Conservation (phyloP, 2,329 filamentous ascomycete genomes). For the Colletotrichum lupini region DNA sequence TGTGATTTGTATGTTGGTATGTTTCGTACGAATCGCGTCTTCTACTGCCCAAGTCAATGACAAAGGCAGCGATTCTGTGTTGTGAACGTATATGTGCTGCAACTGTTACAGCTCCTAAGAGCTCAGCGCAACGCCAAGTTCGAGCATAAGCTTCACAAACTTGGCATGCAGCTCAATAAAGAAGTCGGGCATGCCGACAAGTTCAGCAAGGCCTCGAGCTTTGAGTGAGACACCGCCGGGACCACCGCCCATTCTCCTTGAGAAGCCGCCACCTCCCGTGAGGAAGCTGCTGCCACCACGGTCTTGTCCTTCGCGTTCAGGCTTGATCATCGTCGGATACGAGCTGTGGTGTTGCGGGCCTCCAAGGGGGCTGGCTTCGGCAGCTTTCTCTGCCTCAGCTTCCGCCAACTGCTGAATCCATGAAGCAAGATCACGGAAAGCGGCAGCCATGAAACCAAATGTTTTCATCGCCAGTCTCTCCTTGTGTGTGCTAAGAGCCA, state of each 20-base stretch:
- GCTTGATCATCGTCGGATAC: slow-evolving; percentile 3
- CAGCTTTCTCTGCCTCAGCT: slow-evolving; percentile 67
- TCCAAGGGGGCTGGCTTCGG: slow-evolving; percentile 54
- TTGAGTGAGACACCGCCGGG: slow-evolving; percentile 67
- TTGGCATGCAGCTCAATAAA: slow-evolving; percentile 74
- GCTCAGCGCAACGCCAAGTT: slow-evolving; percentile 66
- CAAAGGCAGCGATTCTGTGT: neutral
- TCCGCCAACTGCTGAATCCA: slow-evolving; percentile 76
- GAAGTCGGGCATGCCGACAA: slow-evolving; percentile 74
- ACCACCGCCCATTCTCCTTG: slow-evolving; percentile 67
- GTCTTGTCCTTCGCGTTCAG: slow-evolving; percentile 39
- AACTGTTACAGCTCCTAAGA: slow-evolving; percentile 46
- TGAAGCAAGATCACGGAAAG: slow-evolving; percentile 71
- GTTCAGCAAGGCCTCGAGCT: slow-evolving; percentile 71
- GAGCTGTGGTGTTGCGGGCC: slow-evolving; percentile 53
- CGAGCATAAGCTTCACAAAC: slow-evolving; percentile 72
- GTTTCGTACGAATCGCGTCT: neutral
- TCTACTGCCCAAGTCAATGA: neutral
- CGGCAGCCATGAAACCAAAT: slow-evolving; percentile 70
- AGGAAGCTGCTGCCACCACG: slow-evolving; percentile 66
- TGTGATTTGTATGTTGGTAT: neutral
- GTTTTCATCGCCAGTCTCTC: slow-evolving; percentile 74
- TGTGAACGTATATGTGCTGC: slow-evolving; percentile 22
- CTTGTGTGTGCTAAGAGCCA: slow-evolving; percentile 73
- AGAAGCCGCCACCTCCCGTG: slow-evolving; percentile 65